These are phyloP conservation scores for Schizosaccharomyces osmophilus DNA, from an alignment of 805 yeast species.

Conservation along the genomic window DNA sequence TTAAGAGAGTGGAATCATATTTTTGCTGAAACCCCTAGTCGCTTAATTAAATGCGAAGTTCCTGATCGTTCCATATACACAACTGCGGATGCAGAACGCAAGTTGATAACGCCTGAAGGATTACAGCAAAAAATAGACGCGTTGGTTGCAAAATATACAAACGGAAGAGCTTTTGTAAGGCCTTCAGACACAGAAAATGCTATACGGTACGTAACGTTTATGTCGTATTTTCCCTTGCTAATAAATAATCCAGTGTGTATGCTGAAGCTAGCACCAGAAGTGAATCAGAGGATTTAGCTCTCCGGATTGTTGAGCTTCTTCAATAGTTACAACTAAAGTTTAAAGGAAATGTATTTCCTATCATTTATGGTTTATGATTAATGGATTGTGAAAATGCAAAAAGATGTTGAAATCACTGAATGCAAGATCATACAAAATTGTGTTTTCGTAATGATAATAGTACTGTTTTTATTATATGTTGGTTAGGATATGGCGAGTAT, in stretches of 20 bases:
- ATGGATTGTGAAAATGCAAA: background rate
- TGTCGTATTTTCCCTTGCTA: background rate
- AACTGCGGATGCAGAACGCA: conserved; percentile 79
- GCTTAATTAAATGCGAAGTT: conserved; percentile 57
- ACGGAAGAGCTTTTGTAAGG: conserved; percentile 76
- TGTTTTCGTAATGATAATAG: no score
- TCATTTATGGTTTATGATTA: background rate
- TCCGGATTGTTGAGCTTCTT: conserved; percentile 10
- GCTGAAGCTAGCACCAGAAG: conserved; percentile 50
- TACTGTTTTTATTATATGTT: no score
- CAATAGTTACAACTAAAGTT: background rate
- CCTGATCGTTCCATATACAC: conserved; percentile 54
- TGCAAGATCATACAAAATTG: no score
- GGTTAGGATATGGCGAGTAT: no score
- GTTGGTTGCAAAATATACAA: conserved; percentile 26
- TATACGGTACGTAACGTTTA: conserved; percentile 24
- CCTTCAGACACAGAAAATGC: conserved; percentile 98
- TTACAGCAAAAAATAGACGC: conserved; percentile 51
- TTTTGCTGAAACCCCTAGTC: conserved; percentile 71
- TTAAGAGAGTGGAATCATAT: conserved; percentile 52
- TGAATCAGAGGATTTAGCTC: conserved; percentile 24
- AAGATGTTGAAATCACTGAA: no score
- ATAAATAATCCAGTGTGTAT: conserved; percentile 25
- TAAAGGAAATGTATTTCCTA: background rate
- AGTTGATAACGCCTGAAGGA: conserved; percentile 49